phyloP scores from a whole-genome alignment of 768 basidiomycete genomes.

The Suillus spraguei region DNA sequence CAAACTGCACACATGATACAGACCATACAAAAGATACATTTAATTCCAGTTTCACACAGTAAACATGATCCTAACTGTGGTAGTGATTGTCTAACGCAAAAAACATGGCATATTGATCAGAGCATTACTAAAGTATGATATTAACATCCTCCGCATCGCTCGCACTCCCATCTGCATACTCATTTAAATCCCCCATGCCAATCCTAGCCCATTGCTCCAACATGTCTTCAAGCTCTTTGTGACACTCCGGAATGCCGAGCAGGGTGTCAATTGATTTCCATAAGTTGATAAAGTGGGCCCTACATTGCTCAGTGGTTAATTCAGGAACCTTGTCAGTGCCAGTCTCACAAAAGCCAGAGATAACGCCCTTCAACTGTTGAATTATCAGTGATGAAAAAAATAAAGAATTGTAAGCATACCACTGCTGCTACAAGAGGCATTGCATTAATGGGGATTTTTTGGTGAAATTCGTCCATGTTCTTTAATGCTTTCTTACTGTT shows the following conservation, averaged over 20 bases:
- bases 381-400: background rate
- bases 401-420: background rate
- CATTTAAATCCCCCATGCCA: no score
- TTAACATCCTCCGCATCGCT: no score
- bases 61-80: no score
- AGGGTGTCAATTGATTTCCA: background rate
- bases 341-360: background rate
- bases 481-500: background rate
- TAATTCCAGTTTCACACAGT: no score
- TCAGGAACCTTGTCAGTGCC: background rate
- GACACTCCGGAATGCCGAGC: background rate
- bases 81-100: no score
- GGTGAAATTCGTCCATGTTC: background rate
- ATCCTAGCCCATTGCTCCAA: no score
- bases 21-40: no score
- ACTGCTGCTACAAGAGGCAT: background rate
- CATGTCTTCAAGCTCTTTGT: no score
- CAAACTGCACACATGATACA: no score
- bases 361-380: background rate
- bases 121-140: no score
- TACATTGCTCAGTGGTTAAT: background rate
- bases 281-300: background rate
- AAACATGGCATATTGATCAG: no score
- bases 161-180: no score
- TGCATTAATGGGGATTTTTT: background rate